Conservation (phyloP, 345 rosid genomes). For the Anastatica hierochuntica region DNA sequence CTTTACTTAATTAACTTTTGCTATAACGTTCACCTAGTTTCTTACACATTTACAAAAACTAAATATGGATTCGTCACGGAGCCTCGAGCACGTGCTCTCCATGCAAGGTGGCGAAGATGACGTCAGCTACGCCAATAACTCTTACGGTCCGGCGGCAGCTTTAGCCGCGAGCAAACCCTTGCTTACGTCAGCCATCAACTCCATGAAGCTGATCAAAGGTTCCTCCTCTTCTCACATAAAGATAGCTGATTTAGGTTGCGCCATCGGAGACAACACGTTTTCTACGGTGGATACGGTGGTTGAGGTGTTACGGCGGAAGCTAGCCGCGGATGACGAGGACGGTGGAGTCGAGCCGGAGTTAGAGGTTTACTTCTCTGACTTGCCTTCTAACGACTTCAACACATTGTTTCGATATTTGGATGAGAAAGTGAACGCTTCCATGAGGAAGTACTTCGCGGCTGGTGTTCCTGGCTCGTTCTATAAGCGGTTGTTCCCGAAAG, state of each 20-base stretch:
- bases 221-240: constrained; percentile 8
- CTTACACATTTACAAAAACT: background rate
- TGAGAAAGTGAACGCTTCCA: constrained; percentile 1
- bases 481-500: constrained; percentile 38
- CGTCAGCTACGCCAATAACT: constrained; percentile 41
- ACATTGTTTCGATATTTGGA: constrained; percentile 25
- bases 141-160: constrained; percentile 37
- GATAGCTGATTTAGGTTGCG: constrained; percentile 48
- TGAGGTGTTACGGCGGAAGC: constrained; percentile 28
- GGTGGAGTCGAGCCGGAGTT: constrained; percentile 21
- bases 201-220: constrained; percentile 26
- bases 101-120: constrained; percentile 53
- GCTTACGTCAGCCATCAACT: constrained; percentile 32
- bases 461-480: constrained; percentile 50
- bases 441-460: constrained; percentile 30
- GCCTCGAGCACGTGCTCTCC: constrained; percentile 35
- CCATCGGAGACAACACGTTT: constrained; percentile 40
- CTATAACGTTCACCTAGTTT: background rate
- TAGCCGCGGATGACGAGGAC: background rate
- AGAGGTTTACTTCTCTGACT: constrained; percentile 41
- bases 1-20: too few species aligned
- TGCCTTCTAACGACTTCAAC: constrained; percentile 48
- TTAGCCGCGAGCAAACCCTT: constrained; percentile 35
- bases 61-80: constrained; percentile 21
- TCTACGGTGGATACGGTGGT: constrained; percentile 25